Base-by-base conservation (phyloP, 176 grass and related monocot genomes). In the Tillandsia fasciculata region DNA sequence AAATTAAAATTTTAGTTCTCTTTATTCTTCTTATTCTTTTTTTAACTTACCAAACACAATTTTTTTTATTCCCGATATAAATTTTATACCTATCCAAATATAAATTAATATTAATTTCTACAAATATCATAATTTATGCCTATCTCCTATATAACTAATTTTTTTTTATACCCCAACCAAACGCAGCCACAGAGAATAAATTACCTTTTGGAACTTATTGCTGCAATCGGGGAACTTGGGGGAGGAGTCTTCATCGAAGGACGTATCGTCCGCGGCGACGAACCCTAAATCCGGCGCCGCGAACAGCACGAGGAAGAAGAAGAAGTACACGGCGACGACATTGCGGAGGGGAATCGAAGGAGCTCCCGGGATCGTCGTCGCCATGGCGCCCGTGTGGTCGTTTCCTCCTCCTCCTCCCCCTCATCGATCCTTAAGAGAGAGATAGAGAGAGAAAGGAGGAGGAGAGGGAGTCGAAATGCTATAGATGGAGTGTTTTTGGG, bases 151-250 rank as follows among this genome's bases (percentile, higher is more conserved):
- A n/a, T n/a, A n/a, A n/a, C n/a, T n/a, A n/a, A n/a, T n/a, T n/a
- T n/a, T n/a, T n/a, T n/a, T n/a, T n/a, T n/a, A n/a, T n/a, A n/a
- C n/a, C n/a, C n/a, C n/a, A n/a, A n/a, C n/a, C n/a, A n/a, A n/a
- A n/a, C n/a, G n/a, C n/a, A n/a, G n/a, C n/a, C n/a, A n/a, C n/a
- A 42, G 3, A 42, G 33, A 42, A 74, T 61, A 70, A 75, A 53
- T 14, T 64, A 90, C 89, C 79, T 84, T 80, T 51, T 86, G 80
- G 51, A 85, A 87, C 20, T 80, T 50, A 54, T 85, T 90, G 23
- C 70, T 75, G 83, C 91, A 96, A 64, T 79, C 84, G 66, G 84
- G 84, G 64, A 87, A 85, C 69, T 73, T 87, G 78, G 87, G 78
- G 66, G 81, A 76, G 12, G n/a, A 27, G 26, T 81, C 81, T 11